Conservation (phyloP, 2,329 filamentous ascomycete species). For the Aureobasidium sp. region DNA sequence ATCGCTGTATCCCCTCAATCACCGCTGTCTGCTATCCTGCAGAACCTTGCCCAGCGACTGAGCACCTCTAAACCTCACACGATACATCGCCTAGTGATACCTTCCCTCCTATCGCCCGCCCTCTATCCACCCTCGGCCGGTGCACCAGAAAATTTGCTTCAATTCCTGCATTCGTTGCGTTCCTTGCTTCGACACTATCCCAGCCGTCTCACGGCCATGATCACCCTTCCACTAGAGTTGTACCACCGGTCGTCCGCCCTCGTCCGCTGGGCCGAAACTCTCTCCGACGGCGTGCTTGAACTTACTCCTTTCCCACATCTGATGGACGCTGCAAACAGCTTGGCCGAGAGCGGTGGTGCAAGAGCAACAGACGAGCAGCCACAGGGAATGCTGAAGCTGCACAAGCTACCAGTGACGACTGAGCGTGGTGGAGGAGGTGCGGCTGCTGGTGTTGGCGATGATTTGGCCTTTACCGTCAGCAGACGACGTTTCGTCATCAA, state of each 20-base stretch:
- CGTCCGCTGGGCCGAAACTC: slow-evolving; percentile 74
- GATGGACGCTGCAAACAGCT: slow-evolving; percentile 39
- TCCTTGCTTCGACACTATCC: slow-evolving; percentile 62
- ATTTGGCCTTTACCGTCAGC: slow-evolving; percentile 85
- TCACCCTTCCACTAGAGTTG: slow-evolving; percentile 71
- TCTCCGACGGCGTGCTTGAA: slow-evolving; percentile 80
- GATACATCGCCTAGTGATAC: slow-evolving; percentile 77
- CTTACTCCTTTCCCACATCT: slow-evolving; percentile 64
- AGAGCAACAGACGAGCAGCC: slow-evolving; percentile 61
- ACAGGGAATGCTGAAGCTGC: slow-evolving; percentile 77
- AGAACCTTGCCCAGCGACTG: slow-evolving; percentile 48
- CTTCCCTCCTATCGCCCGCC: slow-evolving; percentile 76
- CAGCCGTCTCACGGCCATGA: slow-evolving; percentile 57
- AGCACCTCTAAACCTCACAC: slow-evolving; percentile 48
- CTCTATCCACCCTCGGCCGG: slow-evolving; percentile 63
- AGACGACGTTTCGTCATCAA: slow-evolving; percentile 75
- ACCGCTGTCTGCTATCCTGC: slow-evolving; percentile 55
- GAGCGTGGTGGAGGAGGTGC: slow-evolving; percentile 77
- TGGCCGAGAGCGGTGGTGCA: slow-evolving; percentile 38
- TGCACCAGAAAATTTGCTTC: slow-evolving; percentile 63
- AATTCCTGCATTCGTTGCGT: slow-evolving; percentile 71
- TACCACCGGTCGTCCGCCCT: slow-evolving; percentile 68
- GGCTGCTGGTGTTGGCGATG: slow-evolving; percentile 59
- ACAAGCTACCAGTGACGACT: slow-evolving; percentile 74
- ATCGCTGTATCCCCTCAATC: slow-evolving; percentile 55